phyloP scores from a whole-genome alignment of 75 land plant species.

The Picea sitchensis region DNA sequence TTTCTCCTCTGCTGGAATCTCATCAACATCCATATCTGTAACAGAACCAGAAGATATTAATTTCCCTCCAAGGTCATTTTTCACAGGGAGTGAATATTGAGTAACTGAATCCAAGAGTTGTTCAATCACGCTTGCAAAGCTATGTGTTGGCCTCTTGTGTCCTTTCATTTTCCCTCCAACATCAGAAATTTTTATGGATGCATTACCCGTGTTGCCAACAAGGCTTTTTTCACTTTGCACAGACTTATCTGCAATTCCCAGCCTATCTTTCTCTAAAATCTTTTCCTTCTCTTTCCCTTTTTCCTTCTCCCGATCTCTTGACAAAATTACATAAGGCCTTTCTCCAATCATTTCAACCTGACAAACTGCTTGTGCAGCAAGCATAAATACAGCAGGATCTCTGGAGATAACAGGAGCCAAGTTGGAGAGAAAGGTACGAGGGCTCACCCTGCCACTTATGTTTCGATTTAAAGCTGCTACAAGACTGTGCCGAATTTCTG shows the following conservation, averaged over 20 bases:
- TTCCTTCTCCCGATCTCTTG: constrained; percentile 83
- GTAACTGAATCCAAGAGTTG: constrained; percentile 75
- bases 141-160: constrained; percentile 83
- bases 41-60: constrained; percentile 15
- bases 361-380: constrained; percentile 83
- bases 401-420: constrained; percentile 76
- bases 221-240: constrained; percentile 21
- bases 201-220: constrained; percentile 20
- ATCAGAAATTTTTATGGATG: constrained; percentile 52
- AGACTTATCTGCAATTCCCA: constrained; percentile 40
- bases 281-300: constrained; percentile 65
- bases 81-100: constrained; percentile 49
- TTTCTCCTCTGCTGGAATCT: constrained; percentile 50
- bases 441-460: constrained; percentile 64
- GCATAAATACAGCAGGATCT: constrained; percentile 88
- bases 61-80: constrained; percentile 23
- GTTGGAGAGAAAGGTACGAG: constrained; percentile 73
- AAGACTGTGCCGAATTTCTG: constrained; percentile 83
- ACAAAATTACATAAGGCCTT: constrained; percentile 67
- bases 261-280: constrained; percentile 58
- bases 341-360: constrained; percentile 89
- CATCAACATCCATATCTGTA: constrained; percentile 88
- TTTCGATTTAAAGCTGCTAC: constrained; percentile 59
- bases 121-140: constrained; percentile 84
- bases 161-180: constrained; percentile 37